phyloP scores from a whole-genome alignment of 2,329 filamentous ascomycete species.

The Penicillium sp. region DNA sequence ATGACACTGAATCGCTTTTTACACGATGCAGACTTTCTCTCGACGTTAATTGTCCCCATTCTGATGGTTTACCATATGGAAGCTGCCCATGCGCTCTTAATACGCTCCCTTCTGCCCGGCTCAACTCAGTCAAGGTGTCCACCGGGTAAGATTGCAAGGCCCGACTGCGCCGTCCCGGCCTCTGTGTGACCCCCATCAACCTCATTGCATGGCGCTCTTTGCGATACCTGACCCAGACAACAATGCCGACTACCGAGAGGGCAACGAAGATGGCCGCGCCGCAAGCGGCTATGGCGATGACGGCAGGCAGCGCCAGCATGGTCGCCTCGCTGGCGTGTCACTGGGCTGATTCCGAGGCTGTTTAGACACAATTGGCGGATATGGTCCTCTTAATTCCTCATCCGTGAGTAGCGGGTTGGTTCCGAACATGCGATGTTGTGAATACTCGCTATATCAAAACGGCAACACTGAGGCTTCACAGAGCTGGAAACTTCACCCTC shows the following conservation, averaged over 20 bases:
- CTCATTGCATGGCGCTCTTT: slow-evolving; percentile 34
- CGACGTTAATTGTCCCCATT: slow-evolving; percentile 38
- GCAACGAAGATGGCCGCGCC: slow-evolving; percentile 37
- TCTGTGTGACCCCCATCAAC: slow-evolving; percentile 25
- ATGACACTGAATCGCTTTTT: slow-evolving; percentile 24
- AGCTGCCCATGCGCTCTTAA: slow-evolving; percentile 36
- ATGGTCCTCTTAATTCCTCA: slow-evolving; percentile 7
- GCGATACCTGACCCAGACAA: slow-evolving; percentile 39
- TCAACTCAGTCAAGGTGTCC: slow-evolving; percentile 35
- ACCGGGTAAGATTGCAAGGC: slow-evolving; percentile 25
- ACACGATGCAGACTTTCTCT: slow-evolving; percentile 30
- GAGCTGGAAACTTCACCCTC: neutral
- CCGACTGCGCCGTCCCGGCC: slow-evolving; percentile 22
- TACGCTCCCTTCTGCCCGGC: slow-evolving; percentile 33
- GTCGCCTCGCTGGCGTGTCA: slow-evolving; percentile 17
- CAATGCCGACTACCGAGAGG: slow-evolving; percentile 31
- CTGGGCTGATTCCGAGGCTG: neutral
- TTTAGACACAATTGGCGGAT: neutral
- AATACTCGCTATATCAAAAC: neutral
- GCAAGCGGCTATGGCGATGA: slow-evolving; percentile 39
- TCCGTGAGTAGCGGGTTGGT: slow-evolving; percentile 1
- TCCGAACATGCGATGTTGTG: neutral
- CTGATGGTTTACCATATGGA: slow-evolving; percentile 35
- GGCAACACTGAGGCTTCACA: slow-evolving; percentile 3
- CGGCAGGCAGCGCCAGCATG: slow-evolving; percentile 35